phyloP scores from a whole-genome alignment of 2,329 filamentous ascomycete species.

The Xylaria sp. region DNA sequence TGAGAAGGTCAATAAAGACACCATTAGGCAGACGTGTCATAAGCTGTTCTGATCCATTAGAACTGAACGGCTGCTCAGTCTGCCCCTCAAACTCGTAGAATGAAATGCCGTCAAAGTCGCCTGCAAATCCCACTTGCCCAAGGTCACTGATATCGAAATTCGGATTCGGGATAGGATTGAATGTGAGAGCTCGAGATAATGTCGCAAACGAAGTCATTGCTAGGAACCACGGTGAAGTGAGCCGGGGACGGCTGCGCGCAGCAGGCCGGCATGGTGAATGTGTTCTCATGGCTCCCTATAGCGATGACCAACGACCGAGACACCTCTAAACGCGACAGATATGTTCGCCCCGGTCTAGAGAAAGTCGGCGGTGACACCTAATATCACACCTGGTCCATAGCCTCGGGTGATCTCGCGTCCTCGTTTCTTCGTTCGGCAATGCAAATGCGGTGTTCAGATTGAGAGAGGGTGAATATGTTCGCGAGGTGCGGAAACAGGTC shows the following conservation, averaged over 20 bases:
- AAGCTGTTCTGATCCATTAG: conserved; percentile 83
- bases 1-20: conserved; percentile 76
- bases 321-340: conserved; percentile 31
- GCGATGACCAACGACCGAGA: conserved; percentile 42
- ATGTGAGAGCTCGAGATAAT: conserved; percentile 63
- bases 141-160: conserved; percentile 82
- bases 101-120: conserved; percentile 91
- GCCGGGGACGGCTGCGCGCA: conserved; percentile 48
- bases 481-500: conserved; percentile 9
- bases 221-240: conserved; percentile 50
- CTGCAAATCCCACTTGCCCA: conserved; percentile 84
- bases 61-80: conserved; percentile 70
- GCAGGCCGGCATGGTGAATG: conserved; percentile 56
- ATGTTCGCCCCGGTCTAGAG: conserved; percentile 43
- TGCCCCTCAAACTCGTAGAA: conserved; percentile 88
- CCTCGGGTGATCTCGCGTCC: conserved; percentile 38
- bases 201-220: conserved; percentile 56
- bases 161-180: conserved; percentile 70
- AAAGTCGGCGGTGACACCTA: conserved; percentile 34
- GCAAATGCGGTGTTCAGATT: neutral
- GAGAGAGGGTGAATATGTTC: conserved; percentile 11
- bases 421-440: conserved; percentile 18
- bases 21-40: conserved; percentile 87
- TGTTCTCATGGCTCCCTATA: conserved; percentile 58
- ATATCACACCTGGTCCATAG: conserved; percentile 46